A percentile compares a stretch with the other conserved stretches of the same genome.
These are phyloP conservation scores for Gyromitra esculenta DNA, from an alignment of 2,329 filamentous ascomycete species.

Conservation along the genomic window DNA sequence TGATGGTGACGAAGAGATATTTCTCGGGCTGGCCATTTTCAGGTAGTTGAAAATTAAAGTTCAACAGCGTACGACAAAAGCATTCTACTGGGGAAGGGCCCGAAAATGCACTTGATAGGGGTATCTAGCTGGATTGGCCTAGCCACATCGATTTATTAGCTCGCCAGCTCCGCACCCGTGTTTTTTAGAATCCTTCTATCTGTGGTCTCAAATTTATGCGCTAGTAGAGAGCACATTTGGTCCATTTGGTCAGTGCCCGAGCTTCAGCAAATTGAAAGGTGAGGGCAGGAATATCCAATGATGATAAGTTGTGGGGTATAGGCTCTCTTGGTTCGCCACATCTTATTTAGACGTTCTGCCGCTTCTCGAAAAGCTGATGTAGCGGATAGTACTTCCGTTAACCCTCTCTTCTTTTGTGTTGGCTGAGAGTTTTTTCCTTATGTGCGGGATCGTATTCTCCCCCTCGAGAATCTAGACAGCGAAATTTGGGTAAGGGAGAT, in stretches of 20 bases:
- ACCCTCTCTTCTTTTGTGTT: slow-evolving; percentile 4
- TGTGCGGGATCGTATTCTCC: slow-evolving; percentile 18
- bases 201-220: not conserved
- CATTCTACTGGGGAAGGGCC: not conserved
- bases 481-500: slow-evolving; percentile 22
- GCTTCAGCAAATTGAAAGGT: not conserved
- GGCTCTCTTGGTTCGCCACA: slow-evolving; percentile 18
- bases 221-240: not conserved
- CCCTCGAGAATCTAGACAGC: slow-evolving; percentile 26
- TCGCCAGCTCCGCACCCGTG: not conserved
- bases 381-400: slow-evolving; percentile 3
- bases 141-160: not conserved
- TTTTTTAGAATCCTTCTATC: no score
- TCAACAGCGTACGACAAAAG: not conserved
- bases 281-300: not conserved
- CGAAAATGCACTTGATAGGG: not conserved
- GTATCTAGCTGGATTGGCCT: not conserved
- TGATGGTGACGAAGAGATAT: not conserved
- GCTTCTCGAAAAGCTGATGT: not conserved
- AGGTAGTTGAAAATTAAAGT: not conserved
- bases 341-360: slow-evolving; percentile 37
- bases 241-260: not conserved
- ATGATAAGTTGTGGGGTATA: slow-evolving; percentile 30
- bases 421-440: slow-evolving; percentile 1
- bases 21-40: not conserved